Evolutionary conservation across 1,284 basidiomycete species (phyloP).

Genomic region (Heterobasidion parviporum): DNA sequence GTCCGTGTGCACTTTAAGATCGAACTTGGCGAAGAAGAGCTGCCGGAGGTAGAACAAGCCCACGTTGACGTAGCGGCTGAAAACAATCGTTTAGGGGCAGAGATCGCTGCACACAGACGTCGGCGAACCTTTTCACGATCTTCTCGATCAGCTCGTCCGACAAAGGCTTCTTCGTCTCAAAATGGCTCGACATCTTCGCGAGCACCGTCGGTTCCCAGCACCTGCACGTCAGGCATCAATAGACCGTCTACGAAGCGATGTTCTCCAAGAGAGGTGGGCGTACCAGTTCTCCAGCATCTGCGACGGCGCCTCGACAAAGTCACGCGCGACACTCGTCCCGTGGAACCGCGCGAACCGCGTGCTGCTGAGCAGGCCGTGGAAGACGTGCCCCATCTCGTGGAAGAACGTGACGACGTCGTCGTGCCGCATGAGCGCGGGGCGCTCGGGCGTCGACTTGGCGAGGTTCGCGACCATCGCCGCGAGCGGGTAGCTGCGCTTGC

Average conservation of each 20-base stretch:
- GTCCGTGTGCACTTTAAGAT: constrained; percentile 68
- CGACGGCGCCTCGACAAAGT: constrained; percentile 83
- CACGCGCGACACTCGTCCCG: constrained; percentile 69
- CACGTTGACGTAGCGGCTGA: constrained; percentile 71
- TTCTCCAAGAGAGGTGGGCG: constrained; percentile 6
- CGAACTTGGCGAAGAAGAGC: constrained; percentile 76
- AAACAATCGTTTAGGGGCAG: background rate
- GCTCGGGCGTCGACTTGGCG: constrained; percentile 71
- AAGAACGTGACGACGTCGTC: constrained; percentile 76
- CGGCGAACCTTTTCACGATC: constrained; percentile 61
- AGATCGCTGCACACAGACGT: background rate
- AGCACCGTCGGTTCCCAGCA: constrained; percentile 77
- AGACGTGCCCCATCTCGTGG: constrained; percentile 84
- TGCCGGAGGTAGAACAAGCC: constrained; percentile 77
- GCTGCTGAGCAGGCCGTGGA: constrained; percentile 70
- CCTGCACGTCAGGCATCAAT: constrained; percentile 24
- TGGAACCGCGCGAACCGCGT: constrained; percentile 75
- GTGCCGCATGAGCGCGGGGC: constrained; percentile 78
- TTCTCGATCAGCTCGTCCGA: constrained; percentile 70
- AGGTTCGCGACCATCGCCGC: constrained; percentile 84
- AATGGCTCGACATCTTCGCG: constrained; percentile 71
- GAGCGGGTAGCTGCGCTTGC: constrained; percentile 62
- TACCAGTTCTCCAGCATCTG: constrained; percentile 91
- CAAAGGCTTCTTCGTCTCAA: constrained; percentile 64
- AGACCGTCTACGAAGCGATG: background rate